Evolutionary conservation across 106 monocot species (phyloP), one percentile per base, ranked within the genome.

Genomic region (Apostasia shenzhenica): DNA sequence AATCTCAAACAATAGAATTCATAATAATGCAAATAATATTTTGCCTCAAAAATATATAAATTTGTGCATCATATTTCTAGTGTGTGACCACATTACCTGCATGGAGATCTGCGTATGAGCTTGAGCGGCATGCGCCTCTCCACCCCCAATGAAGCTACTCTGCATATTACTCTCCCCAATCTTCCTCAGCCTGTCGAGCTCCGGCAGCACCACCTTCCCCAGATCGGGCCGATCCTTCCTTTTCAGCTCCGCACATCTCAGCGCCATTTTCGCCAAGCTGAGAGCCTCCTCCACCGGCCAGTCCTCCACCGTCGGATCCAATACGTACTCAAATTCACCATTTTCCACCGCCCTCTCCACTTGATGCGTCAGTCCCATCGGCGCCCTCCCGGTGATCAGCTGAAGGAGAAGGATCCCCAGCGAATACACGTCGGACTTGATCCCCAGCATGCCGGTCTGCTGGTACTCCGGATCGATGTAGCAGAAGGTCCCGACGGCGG

Each of bases 381-480:
- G 69, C 13, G 49, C 61, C 62, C 69, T 78, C 3, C 71, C 77
- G 8, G 77, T 72, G 66, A 72, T 48, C 14, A 78, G 42, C 77
- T 78, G 77, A 46, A 78, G 41, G 49, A 78, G 66, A 66, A 78
- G 45, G 38, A 78, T 42, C 1, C 77, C 77, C 1, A 78, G 43
- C 1, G 77, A 78, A 57, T 78, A 78, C 2, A 78, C 5, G 50
- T 78, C 77, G 0, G 77, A 78, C 58, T 72, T 78, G 3, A 72
- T 58, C 5, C 77, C 71, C 2, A 78, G 72, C 71, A 72, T 66
- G 1, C 77, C 71, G 0, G 71, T 78, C 59, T 78, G 77, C 59
- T 78, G 77, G 54, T 77, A 77, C 63, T 77, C 77, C 0, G 77
- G 77, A 48, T 77, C 77, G 45, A 76, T 76, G 61, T 76, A 76